Conservation (phyloP, 1,284 basidiomycete genomes). For the Thelephora terrestris region DNA sequence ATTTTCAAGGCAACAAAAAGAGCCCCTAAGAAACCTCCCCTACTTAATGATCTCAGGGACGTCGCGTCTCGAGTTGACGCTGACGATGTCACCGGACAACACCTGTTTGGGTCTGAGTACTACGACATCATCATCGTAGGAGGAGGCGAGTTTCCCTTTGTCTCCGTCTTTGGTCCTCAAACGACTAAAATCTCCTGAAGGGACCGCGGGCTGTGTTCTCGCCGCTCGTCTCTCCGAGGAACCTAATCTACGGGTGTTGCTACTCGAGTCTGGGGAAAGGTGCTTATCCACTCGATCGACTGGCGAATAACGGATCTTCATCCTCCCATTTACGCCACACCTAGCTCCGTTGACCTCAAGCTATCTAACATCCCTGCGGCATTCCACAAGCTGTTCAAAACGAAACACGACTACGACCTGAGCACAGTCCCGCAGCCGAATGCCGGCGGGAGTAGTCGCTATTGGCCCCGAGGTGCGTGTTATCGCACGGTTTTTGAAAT, state of each 20-base stretch:
- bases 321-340: background rate
- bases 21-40: too few relatives aligned
- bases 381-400: conserved; percentile 8
- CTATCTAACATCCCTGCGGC: conserved; percentile 11
- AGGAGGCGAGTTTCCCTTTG: conserved; percentile 24
- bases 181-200: conserved; percentile 15
- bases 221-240: conserved; percentile 16
- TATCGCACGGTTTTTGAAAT: background rate
- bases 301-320: background rate
- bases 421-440: conserved; percentile 44
- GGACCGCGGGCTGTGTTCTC: conserved; percentile 21
- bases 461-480: conserved; percentile 52
- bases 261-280: conserved; percentile 15
- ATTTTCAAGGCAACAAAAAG: too few relatives aligned
- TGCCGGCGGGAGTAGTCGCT: conserved; percentile 34
- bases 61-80: too few relatives aligned
- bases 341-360: conserved; percentile 8
- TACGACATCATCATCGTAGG: conserved; percentile 38
- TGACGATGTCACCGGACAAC: too few relatives aligned
- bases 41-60: too few relatives aligned
- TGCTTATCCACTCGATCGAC: background rate
- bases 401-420: conserved; percentile 24
- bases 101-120: background rate
- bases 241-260: conserved; percentile 10
- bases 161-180: background rate